Percentiles rank a stretch among this genome's conserved stretches.
phyloP scores from a whole-genome alignment of 2,329 filamentous ascomycete genomes.

The Ophiostoma populinum region DNA sequence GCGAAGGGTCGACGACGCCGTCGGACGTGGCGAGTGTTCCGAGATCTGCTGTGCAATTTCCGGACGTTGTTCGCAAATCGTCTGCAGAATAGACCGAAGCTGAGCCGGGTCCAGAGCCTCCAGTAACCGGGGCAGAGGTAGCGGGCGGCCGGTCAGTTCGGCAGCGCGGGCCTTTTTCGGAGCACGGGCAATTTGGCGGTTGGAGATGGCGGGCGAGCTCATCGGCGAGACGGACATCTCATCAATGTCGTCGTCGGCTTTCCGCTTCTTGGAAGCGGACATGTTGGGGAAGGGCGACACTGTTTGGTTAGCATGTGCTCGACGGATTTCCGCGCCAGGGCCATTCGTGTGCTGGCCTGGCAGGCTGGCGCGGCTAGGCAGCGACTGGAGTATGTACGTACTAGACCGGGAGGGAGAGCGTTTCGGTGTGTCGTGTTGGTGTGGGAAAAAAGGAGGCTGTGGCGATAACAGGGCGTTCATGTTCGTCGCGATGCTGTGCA shows the following conservation, averaged over 20 bases:
- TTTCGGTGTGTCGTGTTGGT: slow-evolving; percentile 37
- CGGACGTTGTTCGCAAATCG: slow-evolving; percentile 79
- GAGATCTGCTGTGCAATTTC: slow-evolving; percentile 74
- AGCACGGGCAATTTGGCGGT: slow-evolving; percentile 48
- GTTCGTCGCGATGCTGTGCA: no score
- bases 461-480: slow-evolving; percentile 48
- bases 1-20: slow-evolving; percentile 59
- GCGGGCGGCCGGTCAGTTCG: slow-evolving; percentile 44
- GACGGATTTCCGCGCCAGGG: no score
- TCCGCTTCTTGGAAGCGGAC: slow-evolving; percentile 53
- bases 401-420: slow-evolving; percentile 37
- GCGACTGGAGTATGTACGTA: no score
- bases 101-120: slow-evolving; percentile 82
- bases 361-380: no score
- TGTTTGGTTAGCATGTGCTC: slow-evolving; percentile 13
- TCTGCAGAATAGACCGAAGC: slow-evolving; percentile 70
- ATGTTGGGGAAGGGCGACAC: slow-evolving; percentile 36
- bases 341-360: no score
- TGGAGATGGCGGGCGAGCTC: slow-evolving; percentile 59
- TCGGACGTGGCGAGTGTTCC: slow-evolving; percentile 70
- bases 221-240: slow-evolving; percentile 85
- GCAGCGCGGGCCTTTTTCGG: slow-evolving; percentile 46
- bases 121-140: slow-evolving; percentile 54
- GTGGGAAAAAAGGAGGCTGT: slow-evolving; percentile 40
- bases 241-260: slow-evolving; percentile 68